These are phyloP conservation scores for Citrullus amarus DNA, from an alignment of 306 rosid species.

Conservation along the genomic window DNA sequence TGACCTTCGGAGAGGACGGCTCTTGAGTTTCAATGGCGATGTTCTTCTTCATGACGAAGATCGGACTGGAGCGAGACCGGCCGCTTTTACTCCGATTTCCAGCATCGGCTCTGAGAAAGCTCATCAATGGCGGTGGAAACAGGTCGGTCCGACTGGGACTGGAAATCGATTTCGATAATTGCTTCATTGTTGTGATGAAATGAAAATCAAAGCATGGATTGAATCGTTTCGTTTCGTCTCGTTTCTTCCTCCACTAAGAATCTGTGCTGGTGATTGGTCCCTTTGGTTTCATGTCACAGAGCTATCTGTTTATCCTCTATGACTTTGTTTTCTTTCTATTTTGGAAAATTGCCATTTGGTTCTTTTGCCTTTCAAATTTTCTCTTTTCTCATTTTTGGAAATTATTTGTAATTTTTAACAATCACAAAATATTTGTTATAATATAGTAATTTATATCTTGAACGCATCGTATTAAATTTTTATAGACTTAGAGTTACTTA, in stretches of 20 bases:
- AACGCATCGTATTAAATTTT: no score
- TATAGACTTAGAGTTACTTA: no score
- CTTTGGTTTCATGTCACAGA: background rate
- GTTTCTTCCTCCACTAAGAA: background rate
- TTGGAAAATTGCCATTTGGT: background rate
- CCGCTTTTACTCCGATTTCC: constrained; percentile 29
- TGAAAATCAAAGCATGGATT: background rate
- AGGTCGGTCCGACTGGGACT: constrained; percentile 47
- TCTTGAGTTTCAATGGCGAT: constrained; percentile 41
- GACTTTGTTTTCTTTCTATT: constrained; percentile 5
- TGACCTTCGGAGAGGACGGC: constrained; percentile 59
- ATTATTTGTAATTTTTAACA: background rate
- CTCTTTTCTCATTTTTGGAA: background rate
- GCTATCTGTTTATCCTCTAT: constrained; percentile 8
- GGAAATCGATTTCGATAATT: constrained; percentile 29
- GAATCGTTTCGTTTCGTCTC: background rate
- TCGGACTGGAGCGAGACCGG: constrained; percentile 32
- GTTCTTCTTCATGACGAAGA: constrained; percentile 35
- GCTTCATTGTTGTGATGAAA: constrained; percentile 2
- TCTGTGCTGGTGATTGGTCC: background rate
- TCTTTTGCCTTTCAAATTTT: background rate
- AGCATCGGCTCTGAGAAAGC: constrained; percentile 29
- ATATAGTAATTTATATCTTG: background rate
- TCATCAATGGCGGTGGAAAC: constrained; percentile 55
- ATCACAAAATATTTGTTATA: background rate